Evolutionary conservation across 441 rosid species (phyloP).

Genomic region (Populus hybrid): DNA sequence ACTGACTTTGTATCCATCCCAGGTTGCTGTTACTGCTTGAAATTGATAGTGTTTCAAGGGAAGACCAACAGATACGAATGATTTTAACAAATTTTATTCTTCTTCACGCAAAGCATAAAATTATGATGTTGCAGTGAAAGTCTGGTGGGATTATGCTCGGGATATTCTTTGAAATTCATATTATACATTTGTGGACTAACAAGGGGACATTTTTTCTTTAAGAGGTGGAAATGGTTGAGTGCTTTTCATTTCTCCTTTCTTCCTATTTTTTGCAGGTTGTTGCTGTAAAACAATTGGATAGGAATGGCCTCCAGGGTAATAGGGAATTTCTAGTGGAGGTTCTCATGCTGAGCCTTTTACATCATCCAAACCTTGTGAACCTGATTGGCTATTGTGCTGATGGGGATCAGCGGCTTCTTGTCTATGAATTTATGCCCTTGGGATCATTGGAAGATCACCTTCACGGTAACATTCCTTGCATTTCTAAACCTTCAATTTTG

Average conservation of each 20-base stretch:
- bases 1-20: background rate
- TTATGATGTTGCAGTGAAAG: background rate
- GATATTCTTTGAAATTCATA: background rate
- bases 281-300: constrained; percentile 94
- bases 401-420: too few relatives aligned
- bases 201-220: background rate
- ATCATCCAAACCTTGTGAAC: too few relatives aligned
- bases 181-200: background rate
- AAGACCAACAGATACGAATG: background rate
- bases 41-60: constrained; percentile 1
- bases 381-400: too few relatives aligned
- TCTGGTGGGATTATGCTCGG: background rate
- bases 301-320: constrained; percentile 96
- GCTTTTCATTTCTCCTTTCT: background rate
- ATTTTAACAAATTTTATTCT: background rate
- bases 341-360: too few relatives aligned
- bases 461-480: too few relatives aligned
- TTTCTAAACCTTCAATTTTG: too few relatives aligned
- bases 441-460: too few relatives aligned
- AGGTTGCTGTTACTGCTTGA: background rate
- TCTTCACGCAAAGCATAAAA: background rate
- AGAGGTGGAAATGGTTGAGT: background rate
- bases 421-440: too few relatives aligned
- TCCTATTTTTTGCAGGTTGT: constrained; percentile 52
- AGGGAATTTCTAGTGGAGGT: too few relatives aligned